These are phyloP conservation scores for Termitomyces heimii DNA, from an alignment of 768 basidiomycete species.

Conservation along the genomic window DNA sequence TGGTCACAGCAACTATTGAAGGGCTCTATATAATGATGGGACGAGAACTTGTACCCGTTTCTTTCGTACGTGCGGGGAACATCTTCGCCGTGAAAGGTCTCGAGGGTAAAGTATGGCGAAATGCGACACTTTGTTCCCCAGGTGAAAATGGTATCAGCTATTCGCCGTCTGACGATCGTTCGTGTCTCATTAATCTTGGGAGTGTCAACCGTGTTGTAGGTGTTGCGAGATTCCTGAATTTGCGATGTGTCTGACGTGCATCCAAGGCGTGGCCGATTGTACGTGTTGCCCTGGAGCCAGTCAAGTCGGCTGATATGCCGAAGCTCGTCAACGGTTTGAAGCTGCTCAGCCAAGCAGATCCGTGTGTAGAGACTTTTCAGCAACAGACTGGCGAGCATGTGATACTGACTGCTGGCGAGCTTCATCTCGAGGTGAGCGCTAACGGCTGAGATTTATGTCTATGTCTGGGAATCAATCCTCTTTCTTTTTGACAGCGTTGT, in stretches of 20 bases:
- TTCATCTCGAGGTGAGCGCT: conserved; percentile 80
- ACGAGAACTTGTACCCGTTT: conserved; percentile 80
- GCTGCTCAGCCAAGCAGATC: conserved; percentile 90
- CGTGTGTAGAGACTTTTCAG: conserved; percentile 95
- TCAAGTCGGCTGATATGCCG: conserved; percentile 77
- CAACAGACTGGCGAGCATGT: conserved; percentile 98
- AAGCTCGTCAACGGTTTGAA: conserved; percentile 84
- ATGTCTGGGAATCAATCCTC: neutral
- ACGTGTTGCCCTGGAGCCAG: conserved; percentile 89
- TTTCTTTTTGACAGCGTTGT: conserved; percentile 61
- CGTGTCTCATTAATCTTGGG: conserved; percentile 77
- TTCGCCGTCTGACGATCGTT: conserved; percentile 25
- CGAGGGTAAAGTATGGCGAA: conserved; percentile 86
- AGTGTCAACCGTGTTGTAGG: conserved; percentile 60
- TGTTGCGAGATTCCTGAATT: neutral
- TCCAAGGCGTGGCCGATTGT: conserved; percentile 83
- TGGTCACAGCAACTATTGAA: conserved; percentile 57
- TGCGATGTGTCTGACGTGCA: neutral
- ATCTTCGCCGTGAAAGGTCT: conserved; percentile 91
- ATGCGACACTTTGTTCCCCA: conserved; percentile 82
- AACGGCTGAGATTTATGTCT: neutral
- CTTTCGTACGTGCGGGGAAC: conserved; percentile 84
- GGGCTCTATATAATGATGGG: conserved; percentile 98
- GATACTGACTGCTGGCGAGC: conserved; percentile 90
- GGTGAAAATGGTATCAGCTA: conserved; percentile 34